Conservation (phyloP, 2,329 filamentous ascomycete genomes). For the Davidsoniella eucalypti region DNA sequence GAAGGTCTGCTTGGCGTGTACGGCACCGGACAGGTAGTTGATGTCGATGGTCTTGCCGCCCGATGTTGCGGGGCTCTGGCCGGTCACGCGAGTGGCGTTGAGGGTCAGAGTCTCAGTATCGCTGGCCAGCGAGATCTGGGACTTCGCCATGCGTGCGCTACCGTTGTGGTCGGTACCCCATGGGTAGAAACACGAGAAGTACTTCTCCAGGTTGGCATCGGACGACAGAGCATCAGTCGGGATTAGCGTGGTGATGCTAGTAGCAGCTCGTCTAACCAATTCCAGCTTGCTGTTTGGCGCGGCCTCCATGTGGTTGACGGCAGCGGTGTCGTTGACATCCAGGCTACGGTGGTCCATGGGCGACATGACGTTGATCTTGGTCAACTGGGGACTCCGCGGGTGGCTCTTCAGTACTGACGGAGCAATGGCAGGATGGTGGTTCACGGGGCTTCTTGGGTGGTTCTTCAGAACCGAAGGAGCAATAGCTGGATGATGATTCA, state of each 20-base stretch:
- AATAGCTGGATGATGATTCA: too few species aligned
- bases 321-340: too few species aligned
- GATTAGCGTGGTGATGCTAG: slow-evolving; percentile 23
- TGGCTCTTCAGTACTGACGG: too few species aligned
- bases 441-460: too few species aligned
- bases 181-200: slow-evolving; percentile 36
- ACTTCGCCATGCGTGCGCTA: slow-evolving; percentile 34
- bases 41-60: slow-evolving; percentile 27
- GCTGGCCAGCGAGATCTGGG: slow-evolving; percentile 25
- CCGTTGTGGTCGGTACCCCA: slow-evolving; percentile 42
- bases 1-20: slow-evolving; percentile 25
- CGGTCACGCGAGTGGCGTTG: slow-evolving; percentile 25
- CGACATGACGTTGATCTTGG: too few species aligned
- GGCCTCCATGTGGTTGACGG: too few species aligned
- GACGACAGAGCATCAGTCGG: slow-evolving; percentile 11
- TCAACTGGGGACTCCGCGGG: too few species aligned
- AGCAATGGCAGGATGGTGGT: too few species aligned
- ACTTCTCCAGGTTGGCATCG: slow-evolving; percentile 20
- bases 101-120: slow-evolving; percentile 28
- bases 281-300: too few species aligned
- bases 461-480: too few species aligned
- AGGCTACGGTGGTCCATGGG: too few species aligned
- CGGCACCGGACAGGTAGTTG: slow-evolving; percentile 34
- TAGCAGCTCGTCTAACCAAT: neutral
- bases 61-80: slow-evolving; percentile 23